Base-by-base conservation (phyloP, 2,329 filamentous ascomycete species). In the Ceratocystis cubensis region DNA sequence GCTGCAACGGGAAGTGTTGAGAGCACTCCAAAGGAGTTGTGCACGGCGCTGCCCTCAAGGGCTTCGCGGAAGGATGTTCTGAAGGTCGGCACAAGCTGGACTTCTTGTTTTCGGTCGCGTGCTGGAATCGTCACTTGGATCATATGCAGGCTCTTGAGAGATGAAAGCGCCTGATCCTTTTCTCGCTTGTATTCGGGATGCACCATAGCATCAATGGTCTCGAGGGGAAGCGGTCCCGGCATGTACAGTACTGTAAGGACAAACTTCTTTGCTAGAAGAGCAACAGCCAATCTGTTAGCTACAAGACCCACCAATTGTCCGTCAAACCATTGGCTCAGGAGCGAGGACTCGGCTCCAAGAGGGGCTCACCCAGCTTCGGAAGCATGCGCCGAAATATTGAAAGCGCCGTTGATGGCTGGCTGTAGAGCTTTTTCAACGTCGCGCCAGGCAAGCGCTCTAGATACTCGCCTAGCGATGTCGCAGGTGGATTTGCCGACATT, bases 301-400 rank as follows among this genome's bases (percentile, higher is more conserved):
- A 37, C 44, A 41, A 41, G 56, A 46, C 22, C 46, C 25, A 22
- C 48, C 48, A 25, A 41, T 41, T 41, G 37, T 13, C 37, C 37
- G 20, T 3, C 20, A 20, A 10, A 53, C 7, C 15, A 17, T 20
- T 25, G 44, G 46, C 46, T 50, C 44, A 1, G 41, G 25, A 28
- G 1, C 28, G 44, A 20, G 15, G 25, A 20, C 10, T 41, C 8
- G 30, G 2, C 33, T 62, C 17, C 30, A 8, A 28, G 63, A 41
- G 17, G 37, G 56, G 50, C 65, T 44, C 57, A 92, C 89, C 91
- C 69, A 97, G 78, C 73, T 95, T 89, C 67, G 94, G 91, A 67
- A 99, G 83, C 91, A 99, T 96, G 78, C 94, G 92, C 71, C 94
- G 86, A 75, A 97, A 97, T 73, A 99, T 92, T 71, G 94, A 94